Evolutionary conservation across 1,284 basidiomycete species (phyloP).

Genomic region (Heterobasidion occidentale): DNA sequence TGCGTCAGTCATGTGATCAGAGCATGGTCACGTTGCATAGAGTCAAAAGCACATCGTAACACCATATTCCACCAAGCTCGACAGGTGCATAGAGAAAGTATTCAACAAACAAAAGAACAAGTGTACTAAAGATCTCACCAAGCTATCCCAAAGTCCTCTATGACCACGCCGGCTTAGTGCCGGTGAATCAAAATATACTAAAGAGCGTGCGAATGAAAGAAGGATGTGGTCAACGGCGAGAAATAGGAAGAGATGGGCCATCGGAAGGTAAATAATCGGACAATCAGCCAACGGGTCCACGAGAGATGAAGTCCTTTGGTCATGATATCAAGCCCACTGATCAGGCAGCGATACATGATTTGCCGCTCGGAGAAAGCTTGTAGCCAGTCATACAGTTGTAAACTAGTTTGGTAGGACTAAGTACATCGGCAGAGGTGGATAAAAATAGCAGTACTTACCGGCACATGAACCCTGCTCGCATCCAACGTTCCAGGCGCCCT

Average conservation of each 20-base stretch:
- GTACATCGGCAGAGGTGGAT: neutral
- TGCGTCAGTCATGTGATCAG: neutral
- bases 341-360: slow-evolving; percentile 34
- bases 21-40: neutral
- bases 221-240: too few species aligned
- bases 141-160: too few species aligned
- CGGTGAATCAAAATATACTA: too few species aligned
- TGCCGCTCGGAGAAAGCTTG: slow-evolving; percentile 37
- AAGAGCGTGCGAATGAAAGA: too few species aligned
- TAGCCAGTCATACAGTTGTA: slow-evolving; percentile 54
- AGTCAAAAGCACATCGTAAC: too few species aligned
- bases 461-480: slow-evolving; percentile 54
- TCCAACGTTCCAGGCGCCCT: slow-evolving; percentile 57
- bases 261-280: too few species aligned
- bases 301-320: too few species aligned
- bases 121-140: neutral
- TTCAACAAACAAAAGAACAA: neutral
- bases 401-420: slow-evolving; percentile 27
- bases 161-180: too few species aligned
- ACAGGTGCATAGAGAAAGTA: neutral
- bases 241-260: too few species aligned
- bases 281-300: too few species aligned
- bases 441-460: slow-evolving; percentile 26
- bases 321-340: too few species aligned
- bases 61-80: too few species aligned